Percentiles rank a stretch among this genome's conserved stretches.
phyloP scores from a whole-genome alignment of 1,284 basidiomycete species.

The Pseudozyma thailandica region DNA sequence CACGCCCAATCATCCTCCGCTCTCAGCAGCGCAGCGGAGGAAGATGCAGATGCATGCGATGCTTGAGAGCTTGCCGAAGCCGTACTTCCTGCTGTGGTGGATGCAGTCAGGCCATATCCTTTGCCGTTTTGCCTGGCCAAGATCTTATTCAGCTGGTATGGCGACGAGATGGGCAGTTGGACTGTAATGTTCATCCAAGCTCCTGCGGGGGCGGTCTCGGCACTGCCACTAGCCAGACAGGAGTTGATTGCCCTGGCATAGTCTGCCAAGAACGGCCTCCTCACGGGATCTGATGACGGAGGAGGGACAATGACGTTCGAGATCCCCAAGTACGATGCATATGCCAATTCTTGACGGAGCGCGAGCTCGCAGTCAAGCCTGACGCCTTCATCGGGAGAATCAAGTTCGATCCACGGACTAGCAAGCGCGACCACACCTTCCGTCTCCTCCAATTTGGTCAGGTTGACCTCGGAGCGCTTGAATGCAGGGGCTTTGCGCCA shows the following conservation, averaged over 20 bases:
- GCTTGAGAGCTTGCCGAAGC: constrained; percentile 39
- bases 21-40: constrained; percentile 77
- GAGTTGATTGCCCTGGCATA: constrained; percentile 84
- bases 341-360: constrained; percentile 89
- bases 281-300: constrained; percentile 75
- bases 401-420: constrained; percentile 94
- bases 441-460: constrained; percentile 87
- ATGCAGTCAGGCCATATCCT: constrained; percentile 30
- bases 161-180: constrained; percentile 63
- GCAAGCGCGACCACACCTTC: constrained; percentile 80
- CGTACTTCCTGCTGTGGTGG: constrained; percentile 34
- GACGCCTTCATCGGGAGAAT: constrained; percentile 91
- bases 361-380: constrained; percentile 96
- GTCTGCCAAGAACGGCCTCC: constrained; percentile 81
- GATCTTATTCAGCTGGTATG: constrained; percentile 49
- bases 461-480: constrained; percentile 83
- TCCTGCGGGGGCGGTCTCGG: constrained; percentile 52
- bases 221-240: constrained; percentile 48
- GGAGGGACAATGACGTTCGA: constrained; percentile 87
- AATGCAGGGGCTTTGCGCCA: constrained; percentile 89
- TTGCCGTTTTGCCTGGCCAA: constrained; percentile 46
- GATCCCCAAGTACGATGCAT: constrained; percentile 90
- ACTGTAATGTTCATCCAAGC: constrained; percentile 59
- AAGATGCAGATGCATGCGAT: constrained; percentile 34
- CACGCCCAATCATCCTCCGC: constrained; percentile 72